Evolutionary conservation across 1,139 yeast genomes (phyloP), one percentile per base, ranked within the genome.

Genomic region (Scheffersomyces quercinus): DNA sequence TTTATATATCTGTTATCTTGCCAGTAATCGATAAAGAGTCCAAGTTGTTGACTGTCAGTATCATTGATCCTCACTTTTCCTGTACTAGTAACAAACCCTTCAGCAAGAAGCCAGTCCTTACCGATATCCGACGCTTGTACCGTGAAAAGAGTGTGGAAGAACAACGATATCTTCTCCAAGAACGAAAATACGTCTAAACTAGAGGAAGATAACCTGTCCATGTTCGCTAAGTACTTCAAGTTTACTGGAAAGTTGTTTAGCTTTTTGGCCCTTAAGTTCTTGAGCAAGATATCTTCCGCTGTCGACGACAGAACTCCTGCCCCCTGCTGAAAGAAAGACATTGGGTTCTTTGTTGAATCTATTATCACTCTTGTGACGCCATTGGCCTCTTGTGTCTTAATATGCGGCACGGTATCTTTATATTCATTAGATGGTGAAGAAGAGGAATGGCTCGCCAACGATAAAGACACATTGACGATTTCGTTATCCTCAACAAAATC

Each of bases 11-110:
- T 53, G 38, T 50, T 58, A 43, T 70, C 77, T 39, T 59, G 56
- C 79, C 79, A 74, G 44, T 58, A 73, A 7, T 61, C 60, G 9
- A 70, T 49, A 38, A 65, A 64, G 3, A 73, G 44, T 0, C 79
- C 79, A 33, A 74, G 52, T 41, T 59, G 56, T 10, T 55, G 54
- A 2, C 41, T 37, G 1, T 42, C 43, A 2, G 47, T 39, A 40
- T 68, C 60, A 47, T 73, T 68, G 11, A 67, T 50, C 7, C 47
- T 45, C 6, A 69, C 56, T 36, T 55, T 57, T 1, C 79, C 79
- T 12, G 70, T 48, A 2, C 54, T 42, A 41, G 51, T 62, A 1
- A 48, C 36, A 30, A 47, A 60, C 2, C 76, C 75, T 32, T 50
- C 44, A 8, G 43, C 42, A 4, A 55, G 36, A 10, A 51, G 46